phyloP scores from a whole-genome alignment of 2,329 filamentous ascomycete genomes.

The Fusarium oxysporum region DNA sequence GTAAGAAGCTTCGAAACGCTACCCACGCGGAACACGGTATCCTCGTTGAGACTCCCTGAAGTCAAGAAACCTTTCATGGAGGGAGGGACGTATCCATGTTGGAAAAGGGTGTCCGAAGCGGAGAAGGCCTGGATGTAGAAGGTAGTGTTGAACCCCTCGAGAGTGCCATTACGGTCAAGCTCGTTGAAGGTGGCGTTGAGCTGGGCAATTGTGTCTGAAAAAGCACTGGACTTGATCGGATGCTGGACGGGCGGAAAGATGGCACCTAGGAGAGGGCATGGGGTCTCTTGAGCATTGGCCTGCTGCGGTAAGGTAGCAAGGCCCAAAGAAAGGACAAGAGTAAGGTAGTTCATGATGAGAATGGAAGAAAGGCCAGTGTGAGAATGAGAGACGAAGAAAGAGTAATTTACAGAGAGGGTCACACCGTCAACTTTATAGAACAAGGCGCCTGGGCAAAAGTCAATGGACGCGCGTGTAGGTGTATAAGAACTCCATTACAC shows the following conservation, averaged over 20 bases:
- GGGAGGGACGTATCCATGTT: constrained; percentile 3
- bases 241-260: not conserved
- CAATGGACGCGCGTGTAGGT: not conserved
- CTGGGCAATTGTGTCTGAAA: not conserved
- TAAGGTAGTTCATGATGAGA: not conserved
- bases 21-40: not conserved
- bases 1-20: not conserved
- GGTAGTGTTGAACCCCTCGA: constrained; percentile 2
- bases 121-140: constrained; percentile 14
- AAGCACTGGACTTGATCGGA: not conserved
- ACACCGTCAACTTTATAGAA: not conserved
- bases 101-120: not conserved
- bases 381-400: not conserved
- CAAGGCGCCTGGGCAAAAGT: not conserved
- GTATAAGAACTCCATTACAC: not conserved
- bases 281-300: not conserved
- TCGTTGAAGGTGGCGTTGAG: not conserved
- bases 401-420: rapidly evolving
- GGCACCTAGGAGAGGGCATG: constrained; percentile 4
- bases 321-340: not conserved
- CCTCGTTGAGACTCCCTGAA: not conserved
- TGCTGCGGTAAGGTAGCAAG: not conserved
- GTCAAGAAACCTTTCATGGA: constrained; percentile 6
- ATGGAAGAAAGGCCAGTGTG: rapidly evolving
- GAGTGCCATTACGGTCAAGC: not conserved